phyloP scores from a whole-genome alignment of 2,329 filamentous ascomycete genomes.

The Colletotrichum chrysophilum region DNA sequence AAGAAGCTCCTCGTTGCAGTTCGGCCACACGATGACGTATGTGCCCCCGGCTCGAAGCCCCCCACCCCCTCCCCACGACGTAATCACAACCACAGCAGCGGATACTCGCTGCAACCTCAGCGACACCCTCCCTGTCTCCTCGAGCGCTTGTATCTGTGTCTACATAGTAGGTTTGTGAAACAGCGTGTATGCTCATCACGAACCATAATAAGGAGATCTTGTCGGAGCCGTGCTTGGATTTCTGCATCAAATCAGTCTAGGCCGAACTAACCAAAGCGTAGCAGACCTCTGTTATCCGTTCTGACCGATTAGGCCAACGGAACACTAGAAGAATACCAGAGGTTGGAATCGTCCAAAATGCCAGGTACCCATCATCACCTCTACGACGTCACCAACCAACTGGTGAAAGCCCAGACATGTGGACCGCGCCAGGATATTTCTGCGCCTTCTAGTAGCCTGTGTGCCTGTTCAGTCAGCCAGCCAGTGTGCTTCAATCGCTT shows the following conservation, averaged over 20 bases:
- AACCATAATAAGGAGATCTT: not conserved
- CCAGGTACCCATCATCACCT: not conserved
- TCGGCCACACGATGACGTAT: conserved; percentile 4
- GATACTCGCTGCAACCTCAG: not conserved
- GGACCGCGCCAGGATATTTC: not conserved
- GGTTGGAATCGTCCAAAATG: not conserved
- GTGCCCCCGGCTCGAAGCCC: not conserved
- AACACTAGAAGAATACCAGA: not conserved
- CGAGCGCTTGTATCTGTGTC: not conserved
- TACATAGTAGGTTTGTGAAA: not conserved
- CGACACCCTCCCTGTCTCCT: not conserved
- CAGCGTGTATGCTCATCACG: not conserved
- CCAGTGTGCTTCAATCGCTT: not conserved
- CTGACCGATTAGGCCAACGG: not conserved
- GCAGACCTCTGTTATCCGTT: not conserved
- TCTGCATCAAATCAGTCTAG: not conserved
- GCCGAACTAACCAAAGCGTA: not conserved
- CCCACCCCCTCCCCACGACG: not conserved
- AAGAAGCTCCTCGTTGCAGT: not conserved
- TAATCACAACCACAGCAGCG: not conserved
- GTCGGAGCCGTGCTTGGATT: not conserved
- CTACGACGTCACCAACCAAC: not conserved
- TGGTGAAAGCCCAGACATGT: not conserved
- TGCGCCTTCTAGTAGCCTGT: not conserved
- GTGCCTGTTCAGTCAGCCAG: not conserved